A percentile compares a stretch with the other conserved stretches of the same genome.
These are phyloP conservation scores for Osmanthus fragrans DNA, from an alignment of 257 asterid species.

Conservation along the genomic window DNA sequence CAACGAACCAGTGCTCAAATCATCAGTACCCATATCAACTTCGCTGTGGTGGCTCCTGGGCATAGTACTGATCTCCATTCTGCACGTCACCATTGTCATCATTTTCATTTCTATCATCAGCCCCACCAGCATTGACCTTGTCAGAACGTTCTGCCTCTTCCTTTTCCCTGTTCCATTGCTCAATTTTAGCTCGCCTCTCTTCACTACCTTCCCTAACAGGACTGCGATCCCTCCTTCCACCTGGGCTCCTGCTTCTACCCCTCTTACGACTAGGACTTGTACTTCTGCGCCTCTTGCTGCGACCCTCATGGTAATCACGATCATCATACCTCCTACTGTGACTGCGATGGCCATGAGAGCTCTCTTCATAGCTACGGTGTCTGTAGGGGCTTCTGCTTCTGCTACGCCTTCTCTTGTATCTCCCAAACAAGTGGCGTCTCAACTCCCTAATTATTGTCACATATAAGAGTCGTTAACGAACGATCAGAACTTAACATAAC, in stretches of 20 bases:
- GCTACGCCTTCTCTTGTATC: slow-evolving; percentile 54
- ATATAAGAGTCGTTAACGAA: neutral
- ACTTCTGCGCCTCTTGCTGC: slow-evolving; percentile 68
- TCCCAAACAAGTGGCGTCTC: slow-evolving; percentile 86
- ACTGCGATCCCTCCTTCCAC: slow-evolving; percentile 65
- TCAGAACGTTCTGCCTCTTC: slow-evolving; percentile 61
- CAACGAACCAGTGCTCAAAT: slow-evolving; percentile 58
- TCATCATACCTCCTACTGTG: slow-evolving; percentile 83
- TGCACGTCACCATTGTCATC: slow-evolving; percentile 30
- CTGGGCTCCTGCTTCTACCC: slow-evolving; percentile 80
- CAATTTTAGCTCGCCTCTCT: slow-evolving; percentile 95
- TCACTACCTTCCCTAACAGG: slow-evolving; percentile 95
- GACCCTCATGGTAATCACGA: slow-evolving; percentile 67
- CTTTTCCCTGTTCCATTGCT: slow-evolving; percentile 93
- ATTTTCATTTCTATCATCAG: slow-evolving; percentile 35
- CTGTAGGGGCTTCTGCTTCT: slow-evolving; percentile 89
- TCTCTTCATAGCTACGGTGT: slow-evolving; percentile 87
- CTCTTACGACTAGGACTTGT: slow-evolving; percentile 62
- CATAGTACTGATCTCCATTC: slow-evolving; percentile 35
- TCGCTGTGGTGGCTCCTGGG: slow-evolving; percentile 31
- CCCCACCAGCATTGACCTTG: slow-evolving; percentile 32
- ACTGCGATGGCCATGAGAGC: slow-evolving; percentile 58
- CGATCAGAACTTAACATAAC: neutral
- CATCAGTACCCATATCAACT: slow-evolving; percentile 50
- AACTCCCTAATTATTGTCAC: slow-evolving; percentile 45